Conservation (phyloP, 108 stramenopile genomes). For the Pseudonitzschia multistriata region DNA sequence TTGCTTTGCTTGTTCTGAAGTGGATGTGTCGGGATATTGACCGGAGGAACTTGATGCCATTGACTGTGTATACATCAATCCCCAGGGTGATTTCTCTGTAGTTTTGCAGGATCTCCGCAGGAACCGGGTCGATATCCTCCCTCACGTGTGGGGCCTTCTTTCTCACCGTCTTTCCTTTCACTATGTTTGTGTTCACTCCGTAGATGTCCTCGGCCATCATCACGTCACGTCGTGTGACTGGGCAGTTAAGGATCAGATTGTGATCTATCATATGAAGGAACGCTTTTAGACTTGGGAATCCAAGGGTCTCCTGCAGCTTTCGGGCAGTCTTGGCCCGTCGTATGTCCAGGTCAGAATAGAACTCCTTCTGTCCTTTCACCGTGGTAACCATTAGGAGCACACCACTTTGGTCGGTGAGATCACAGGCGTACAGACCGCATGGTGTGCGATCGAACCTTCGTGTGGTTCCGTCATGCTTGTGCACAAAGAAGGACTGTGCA, state of each 20-base stretch:
- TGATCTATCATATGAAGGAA: background rate
- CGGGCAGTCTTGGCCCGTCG: background rate
- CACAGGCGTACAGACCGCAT: background rate
- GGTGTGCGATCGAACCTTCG: background rate
- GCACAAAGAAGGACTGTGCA: background rate
- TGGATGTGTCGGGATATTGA: background rate
- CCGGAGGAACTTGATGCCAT: background rate
- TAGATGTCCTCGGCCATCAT: background rate
- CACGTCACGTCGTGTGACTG: background rate
- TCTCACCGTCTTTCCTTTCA: background rate
- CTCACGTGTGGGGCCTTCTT: too few species aligned
- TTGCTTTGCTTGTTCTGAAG: background rate
- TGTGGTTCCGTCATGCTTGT: background rate
- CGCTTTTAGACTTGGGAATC: background rate
- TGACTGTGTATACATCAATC: background rate
- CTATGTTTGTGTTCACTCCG: background rate
- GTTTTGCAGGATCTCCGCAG: background rate
- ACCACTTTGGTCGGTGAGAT: background rate
- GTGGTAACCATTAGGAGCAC: background rate
- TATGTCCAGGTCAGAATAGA: background rate
- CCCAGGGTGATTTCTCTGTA: background rate
- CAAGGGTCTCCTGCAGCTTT: background rate
- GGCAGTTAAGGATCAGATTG: background rate
- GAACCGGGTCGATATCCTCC: background rate
- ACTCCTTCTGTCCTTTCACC: background rate